A percentile compares a stretch with the other conserved stretches of the same genome.
Conservation (phyloP, 2,329 filamentous ascomycete species). For the Aspergillus proliferans region DNA sequence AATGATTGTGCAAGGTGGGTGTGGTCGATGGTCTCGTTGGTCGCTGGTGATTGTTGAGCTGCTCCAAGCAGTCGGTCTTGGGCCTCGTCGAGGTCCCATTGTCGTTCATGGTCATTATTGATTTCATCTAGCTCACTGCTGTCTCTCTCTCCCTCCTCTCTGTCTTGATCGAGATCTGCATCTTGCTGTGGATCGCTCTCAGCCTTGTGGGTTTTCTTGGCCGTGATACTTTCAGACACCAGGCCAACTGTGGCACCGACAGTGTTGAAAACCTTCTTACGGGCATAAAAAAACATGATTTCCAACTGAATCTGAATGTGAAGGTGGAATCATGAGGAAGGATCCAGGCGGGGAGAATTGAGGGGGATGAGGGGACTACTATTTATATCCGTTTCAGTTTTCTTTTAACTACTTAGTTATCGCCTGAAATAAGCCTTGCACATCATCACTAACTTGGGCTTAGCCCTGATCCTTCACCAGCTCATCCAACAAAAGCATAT, state of each 20-base stretch:
- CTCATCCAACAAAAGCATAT: too few relatives aligned
- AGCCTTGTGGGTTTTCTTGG: conserved; percentile 14
- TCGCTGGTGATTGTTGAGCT: background rate
- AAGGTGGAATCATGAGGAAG: too few relatives aligned
- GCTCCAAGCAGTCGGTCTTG: conserved; percentile 13
- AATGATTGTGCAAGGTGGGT: conserved; percentile 12
- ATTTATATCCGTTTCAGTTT: too few relatives aligned
- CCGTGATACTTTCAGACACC: conserved; percentile 16
- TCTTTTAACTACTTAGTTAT: too few relatives aligned
- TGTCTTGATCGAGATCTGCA: background rate
- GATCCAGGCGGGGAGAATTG: too few relatives aligned
- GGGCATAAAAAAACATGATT: too few relatives aligned
- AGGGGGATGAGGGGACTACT: too few relatives aligned
- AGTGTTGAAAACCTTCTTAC: too few relatives aligned
- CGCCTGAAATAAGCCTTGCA: too few relatives aligned
- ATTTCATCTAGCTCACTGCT: background rate
- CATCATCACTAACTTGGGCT: too few relatives aligned
- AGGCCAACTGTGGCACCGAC: conserved; percentile 13
- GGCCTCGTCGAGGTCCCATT: conserved; percentile 21
- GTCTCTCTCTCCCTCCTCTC: background rate
- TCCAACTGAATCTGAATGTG: too few relatives aligned
- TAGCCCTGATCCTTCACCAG: too few relatives aligned
- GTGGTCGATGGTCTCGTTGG: conserved; percentile 1
- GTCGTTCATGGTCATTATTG: conserved; percentile 5
- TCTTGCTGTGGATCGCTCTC: background rate